Evolutionary conservation across 2,329 filamentous ascomycete genomes (phyloP).

Genomic region (Sporothrix pseudoabietina): DNA sequence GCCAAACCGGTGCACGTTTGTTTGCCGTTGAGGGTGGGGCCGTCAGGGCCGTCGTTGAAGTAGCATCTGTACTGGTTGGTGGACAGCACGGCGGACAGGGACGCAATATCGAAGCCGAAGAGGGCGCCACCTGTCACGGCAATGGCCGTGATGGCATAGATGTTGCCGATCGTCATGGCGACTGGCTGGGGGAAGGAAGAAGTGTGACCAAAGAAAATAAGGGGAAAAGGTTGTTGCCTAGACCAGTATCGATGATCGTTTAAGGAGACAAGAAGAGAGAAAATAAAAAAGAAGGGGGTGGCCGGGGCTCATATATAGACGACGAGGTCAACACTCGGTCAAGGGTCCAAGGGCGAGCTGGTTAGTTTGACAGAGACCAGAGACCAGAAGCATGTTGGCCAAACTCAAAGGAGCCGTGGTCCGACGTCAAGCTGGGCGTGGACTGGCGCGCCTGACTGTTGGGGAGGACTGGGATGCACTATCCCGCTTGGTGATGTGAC

Average conservation of each 20-base stretch:
- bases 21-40: constrained; percentile 26
- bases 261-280: neutral
- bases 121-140: constrained; percentile 48
- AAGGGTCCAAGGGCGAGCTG: no score
- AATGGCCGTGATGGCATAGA: constrained; percentile 49
- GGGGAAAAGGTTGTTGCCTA: neutral
- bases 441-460: neutral
- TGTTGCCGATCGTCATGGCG: constrained; percentile 37
- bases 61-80: constrained; percentile 48
- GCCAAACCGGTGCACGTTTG: constrained; percentile 28
- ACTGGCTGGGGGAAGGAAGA: neutral
- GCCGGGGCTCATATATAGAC: neutral
- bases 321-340: neutral
- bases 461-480: neutral
- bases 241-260: neutral
- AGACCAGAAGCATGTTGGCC: neutral
- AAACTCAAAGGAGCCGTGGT: neutral
- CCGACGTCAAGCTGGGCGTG: neutral
- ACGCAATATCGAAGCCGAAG: constrained; percentile 50
- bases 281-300: neutral
- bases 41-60: constrained; percentile 47
- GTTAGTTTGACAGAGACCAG: neutral
- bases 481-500: neutral
- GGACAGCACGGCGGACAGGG: constrained; percentile 49
- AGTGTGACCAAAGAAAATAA: neutral